Conservation (phyloP, 2,329 filamentous ascomycete genomes). For the Chaetomiaceae sp. region DNA sequence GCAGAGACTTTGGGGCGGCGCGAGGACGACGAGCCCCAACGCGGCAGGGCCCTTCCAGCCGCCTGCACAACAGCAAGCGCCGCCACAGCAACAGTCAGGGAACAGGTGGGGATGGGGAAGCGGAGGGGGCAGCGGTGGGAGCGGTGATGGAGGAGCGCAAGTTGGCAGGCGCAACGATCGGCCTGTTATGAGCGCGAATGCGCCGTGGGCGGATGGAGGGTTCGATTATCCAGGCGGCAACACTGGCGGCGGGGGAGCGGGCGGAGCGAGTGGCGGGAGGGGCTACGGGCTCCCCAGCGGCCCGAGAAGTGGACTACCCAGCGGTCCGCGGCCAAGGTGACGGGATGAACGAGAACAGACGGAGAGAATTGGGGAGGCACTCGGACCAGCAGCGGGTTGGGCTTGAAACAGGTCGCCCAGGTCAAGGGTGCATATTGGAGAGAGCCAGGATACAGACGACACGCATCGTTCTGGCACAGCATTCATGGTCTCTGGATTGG, state of each 20-base stretch:
- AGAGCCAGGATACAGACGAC: too few species aligned
- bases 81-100: constrained; percentile 17
- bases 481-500: too few species aligned
- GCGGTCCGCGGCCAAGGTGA: constrained; percentile 39
- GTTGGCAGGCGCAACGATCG: constrained; percentile 33
- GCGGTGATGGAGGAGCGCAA: constrained; percentile 21
- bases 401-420: too few species aligned
- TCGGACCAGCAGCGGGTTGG: too few species aligned
- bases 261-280: constrained; percentile 21
- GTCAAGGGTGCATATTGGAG: too few species aligned
- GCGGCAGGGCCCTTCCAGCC: constrained; percentile 45
- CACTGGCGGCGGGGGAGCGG: constrained; percentile 30
- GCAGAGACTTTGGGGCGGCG: constrained; percentile 66
- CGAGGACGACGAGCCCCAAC: constrained; percentile 53
- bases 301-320: constrained; percentile 38
- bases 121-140: constrained; percentile 36
- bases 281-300: constrained; percentile 43
- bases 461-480: too few species aligned
- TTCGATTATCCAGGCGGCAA: constrained; percentile 35
- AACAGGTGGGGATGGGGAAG: constrained; percentile 33
- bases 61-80: constrained; percentile 31
- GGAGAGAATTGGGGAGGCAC: too few species aligned
- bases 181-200: constrained; percentile 42
- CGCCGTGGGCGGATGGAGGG: constrained; percentile 44
- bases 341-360: background rate